Evolutionary conservation across 257 asterid species (phyloP).

Genomic region (Ehretia macrophylla): DNA sequence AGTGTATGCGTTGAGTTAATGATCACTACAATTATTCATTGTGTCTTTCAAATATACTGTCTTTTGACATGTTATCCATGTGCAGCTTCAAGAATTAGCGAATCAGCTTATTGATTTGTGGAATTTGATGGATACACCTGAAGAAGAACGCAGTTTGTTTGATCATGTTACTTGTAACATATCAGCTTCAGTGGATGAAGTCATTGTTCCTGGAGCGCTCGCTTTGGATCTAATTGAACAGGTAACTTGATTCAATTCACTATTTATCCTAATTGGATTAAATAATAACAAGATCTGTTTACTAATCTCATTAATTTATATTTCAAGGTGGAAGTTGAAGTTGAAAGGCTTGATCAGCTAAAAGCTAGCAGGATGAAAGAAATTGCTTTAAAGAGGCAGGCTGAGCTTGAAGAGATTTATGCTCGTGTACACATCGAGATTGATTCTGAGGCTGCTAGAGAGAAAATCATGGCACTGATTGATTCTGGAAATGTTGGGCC

Average conservation of each 20-base stretch:
- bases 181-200: constrained; percentile 86
- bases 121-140: constrained; percentile 98
- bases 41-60: no score
- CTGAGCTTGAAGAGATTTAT: constrained; percentile 86
- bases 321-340: constrained; percentile 87
- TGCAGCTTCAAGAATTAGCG: constrained; percentile 94
- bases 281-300: not conserved
- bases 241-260: constrained; percentile 31
- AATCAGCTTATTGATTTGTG: constrained; percentile 87
- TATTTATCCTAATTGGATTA: not conserved
- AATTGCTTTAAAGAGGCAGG: constrained; percentile 88
- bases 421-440: constrained; percentile 86
- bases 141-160: constrained; percentile 64
- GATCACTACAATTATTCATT: no score
- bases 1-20: no score
- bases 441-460: constrained; percentile 79
- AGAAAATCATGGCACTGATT: constrained; percentile 64
- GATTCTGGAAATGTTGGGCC: constrained; percentile 92
- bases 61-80: constrained; percentile 5
- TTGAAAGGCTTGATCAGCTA: constrained; percentile 89
- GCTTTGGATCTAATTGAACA: constrained; percentile 84
- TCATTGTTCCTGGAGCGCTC: constrained; percentile 78
- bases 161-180: constrained; percentile 74
- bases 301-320: constrained; percentile 14
- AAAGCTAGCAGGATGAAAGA: constrained; percentile 97